Base-by-base conservation (phyloP, 192 early-diverging fungal genomes). In the Podila minutissima region DNA sequence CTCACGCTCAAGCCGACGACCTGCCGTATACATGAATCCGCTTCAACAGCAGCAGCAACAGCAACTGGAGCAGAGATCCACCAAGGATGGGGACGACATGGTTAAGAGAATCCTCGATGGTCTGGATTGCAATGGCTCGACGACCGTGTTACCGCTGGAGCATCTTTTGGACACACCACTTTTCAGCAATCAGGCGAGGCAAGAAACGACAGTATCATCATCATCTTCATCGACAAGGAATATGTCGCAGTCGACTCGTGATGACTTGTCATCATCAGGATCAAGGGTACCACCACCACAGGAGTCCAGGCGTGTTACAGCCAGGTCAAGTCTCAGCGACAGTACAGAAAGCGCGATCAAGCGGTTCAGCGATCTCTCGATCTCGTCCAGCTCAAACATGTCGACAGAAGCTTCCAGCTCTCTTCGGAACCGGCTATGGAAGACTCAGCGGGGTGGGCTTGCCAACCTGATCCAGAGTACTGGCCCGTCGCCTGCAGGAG, bases 401-500 rank as follows among this genome's bases (percentile, higher is more conserved):
- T 51, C 26, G 9, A 13, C 19, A 55, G 68, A 26, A 41, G 29
- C 17, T 8, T 61, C 59, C 32, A 67, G 64, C 24, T 24, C 46
- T 5, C 29, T 63, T 49, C 38, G 60, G 35, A 55, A 55, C 17
- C 51, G 68, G 4, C 60, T 67, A 22, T 73, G 71, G 77, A 46
- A 50, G 62, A 81, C 20, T 22, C 71, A 81, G 22, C 71, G 67
- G 11, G 58, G 71, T 11, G 77, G 71, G 51, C 51, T 81, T 29
- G 71, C 66, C 2, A 81, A 81, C 17, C 28, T 81, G 41, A 62
- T 72, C 31, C 69, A 78, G 41, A 15, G 37, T 15, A 73, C 32
- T 11, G 6, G 15, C 13, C 13, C 13, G 4, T 28, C 19, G 48
- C 24, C 15, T 28, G 3, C 61, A 50, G 57, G 71, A 66, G n/a